A percentile compares a stretch with the other conserved stretches of the same genome.
phyloP scores from a whole-genome alignment of 805 yeast genomes.

The Blastobotrys chiropterorum region DNA sequence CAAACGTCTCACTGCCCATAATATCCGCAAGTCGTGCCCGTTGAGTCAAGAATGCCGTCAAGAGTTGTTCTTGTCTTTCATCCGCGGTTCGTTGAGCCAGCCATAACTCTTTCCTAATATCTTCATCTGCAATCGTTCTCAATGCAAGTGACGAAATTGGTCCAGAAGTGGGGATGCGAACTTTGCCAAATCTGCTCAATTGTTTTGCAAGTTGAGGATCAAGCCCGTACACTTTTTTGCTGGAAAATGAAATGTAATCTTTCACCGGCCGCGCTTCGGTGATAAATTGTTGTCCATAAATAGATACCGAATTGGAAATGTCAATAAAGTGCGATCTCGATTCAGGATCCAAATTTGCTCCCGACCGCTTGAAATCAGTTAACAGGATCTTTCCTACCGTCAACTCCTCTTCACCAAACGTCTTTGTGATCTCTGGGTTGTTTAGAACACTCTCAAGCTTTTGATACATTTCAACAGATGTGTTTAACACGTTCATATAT shows the following conservation, averaged over 20 bases:
- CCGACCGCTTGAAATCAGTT: conserved; percentile 85
- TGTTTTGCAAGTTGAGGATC: conserved; percentile 26
- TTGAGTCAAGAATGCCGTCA: conserved; percentile 54
- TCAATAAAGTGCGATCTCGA: conserved; percentile 66
- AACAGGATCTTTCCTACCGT: conserved; percentile 75
- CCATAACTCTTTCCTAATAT: conserved; percentile 68
- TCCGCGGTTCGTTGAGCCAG: conserved; percentile 61
- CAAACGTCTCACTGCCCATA: conserved; percentile 63
- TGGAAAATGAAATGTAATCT: conserved; percentile 19
- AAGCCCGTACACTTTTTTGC: conserved; percentile 28
- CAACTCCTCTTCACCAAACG: conserved; percentile 65
- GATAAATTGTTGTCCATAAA: conserved; percentile 72
- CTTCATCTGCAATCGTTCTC: conserved; percentile 48
- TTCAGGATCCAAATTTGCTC: conserved; percentile 66
- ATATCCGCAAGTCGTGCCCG: conserved; percentile 67
- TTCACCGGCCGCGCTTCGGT: conserved; percentile 37
- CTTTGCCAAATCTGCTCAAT: conserved; percentile 32
- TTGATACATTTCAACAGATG: conserved; percentile 64
- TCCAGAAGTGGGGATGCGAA: conserved; percentile 55
- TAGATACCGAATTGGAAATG: conserved; percentile 72
- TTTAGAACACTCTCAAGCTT: conserved; percentile 53
- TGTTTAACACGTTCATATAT: conserved; percentile 87
- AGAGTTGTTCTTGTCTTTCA: conserved; percentile 49
- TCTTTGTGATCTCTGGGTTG: conserved; percentile 30
- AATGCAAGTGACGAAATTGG: conserved; percentile 60